Conservation (phyloP, 495 filamentous ascomycete species). For the Lentithecium fluviatile region DNA sequence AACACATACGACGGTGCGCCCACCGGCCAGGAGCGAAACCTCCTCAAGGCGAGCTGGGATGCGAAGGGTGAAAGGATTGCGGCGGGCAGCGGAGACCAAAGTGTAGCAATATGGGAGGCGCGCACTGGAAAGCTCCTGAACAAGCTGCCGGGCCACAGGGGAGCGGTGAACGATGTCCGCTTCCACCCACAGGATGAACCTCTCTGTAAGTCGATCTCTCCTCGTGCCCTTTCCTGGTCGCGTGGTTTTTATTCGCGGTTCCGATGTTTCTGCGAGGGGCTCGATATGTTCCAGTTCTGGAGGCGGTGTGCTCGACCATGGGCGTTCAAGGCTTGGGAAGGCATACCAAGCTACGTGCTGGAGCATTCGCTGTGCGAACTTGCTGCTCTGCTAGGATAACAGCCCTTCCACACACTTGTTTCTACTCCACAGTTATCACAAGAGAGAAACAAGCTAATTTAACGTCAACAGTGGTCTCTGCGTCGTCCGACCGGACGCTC, state of each 20-base stretch:
- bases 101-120: slow-evolving; percentile 84
- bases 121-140: slow-evolving; percentile 82
- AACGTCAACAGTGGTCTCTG: slow-evolving; percentile 31
- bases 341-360: too few relatives aligned
- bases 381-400: neutral
- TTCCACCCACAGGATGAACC: slow-evolving; percentile 82
- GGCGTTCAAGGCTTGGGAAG: too few relatives aligned
- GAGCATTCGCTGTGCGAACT: neutral
- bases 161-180: slow-evolving; percentile 90
- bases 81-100: slow-evolving; percentile 86
- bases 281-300: neutral
- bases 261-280: neutral
- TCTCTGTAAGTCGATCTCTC: slow-evolving; percentile 67
- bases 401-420: neutral
- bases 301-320: neutral
- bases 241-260: neutral
- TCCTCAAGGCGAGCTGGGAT: slow-evolving; percentile 90
- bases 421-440: neutral
- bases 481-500: slow-evolving; percentile 44
- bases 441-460: slow-evolving; percentile 10
- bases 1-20: slow-evolving; percentile 86
- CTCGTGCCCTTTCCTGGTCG: slow-evolving; percentile 2
- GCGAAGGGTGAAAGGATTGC: slow-evolving; percentile 80
- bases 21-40: slow-evolving; percentile 83
- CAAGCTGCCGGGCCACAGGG: slow-evolving; percentile 93